Conservation (phyloP, 345 rosid species). For the Kernera saxatilis region DNA sequence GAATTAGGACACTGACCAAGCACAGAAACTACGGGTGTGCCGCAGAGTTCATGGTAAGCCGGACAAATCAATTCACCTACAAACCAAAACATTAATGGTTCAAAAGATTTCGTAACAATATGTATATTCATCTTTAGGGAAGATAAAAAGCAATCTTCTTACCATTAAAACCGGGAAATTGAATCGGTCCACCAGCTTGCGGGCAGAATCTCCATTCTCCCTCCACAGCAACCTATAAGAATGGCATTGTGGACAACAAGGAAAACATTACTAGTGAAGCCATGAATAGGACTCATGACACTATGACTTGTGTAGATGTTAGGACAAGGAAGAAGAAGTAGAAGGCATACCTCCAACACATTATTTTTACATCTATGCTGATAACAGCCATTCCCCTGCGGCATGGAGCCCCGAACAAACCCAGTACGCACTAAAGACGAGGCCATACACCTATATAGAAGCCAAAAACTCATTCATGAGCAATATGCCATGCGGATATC, state of each 20-base stretch:
- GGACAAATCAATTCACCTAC: slow-evolving; percentile 92
- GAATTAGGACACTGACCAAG: slow-evolving; percentile 76
- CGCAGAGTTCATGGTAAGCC: slow-evolving; percentile 85
- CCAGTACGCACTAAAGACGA: slow-evolving; percentile 97
- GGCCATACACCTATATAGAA: slow-evolving; percentile 76
- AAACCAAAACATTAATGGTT: slow-evolving; percentile 23
- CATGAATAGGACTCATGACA: neutral
- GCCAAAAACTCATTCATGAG: slow-evolving; percentile 24
- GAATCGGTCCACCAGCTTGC: slow-evolving; percentile 80
- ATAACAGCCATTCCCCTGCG: slow-evolving; percentile 98
- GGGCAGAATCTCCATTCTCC: slow-evolving; percentile 94
- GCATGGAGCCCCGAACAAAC: slow-evolving; percentile 86
- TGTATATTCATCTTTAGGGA: neutral
- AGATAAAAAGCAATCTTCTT: slow-evolving; percentile 12
- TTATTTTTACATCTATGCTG: slow-evolving; percentile 82
- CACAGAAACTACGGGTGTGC: slow-evolving; percentile 42
- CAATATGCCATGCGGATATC: neutral
- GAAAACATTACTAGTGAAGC: slow-evolving; percentile 3
- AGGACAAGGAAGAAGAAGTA: neutral
- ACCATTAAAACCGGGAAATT: slow-evolving; percentile 91
- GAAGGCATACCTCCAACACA: slow-evolving; percentile 66
- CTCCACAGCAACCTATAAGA: slow-evolving; percentile 87
- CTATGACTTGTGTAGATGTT: neutral
- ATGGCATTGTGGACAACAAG: neutral
- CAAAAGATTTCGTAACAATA: neutral